A percentile compares a stretch with the other conserved stretches of the same genome.
phyloP scores from a whole-genome alignment of 2,329 filamentous ascomycete genomes.

The Xylariaceae sp. region DNA sequence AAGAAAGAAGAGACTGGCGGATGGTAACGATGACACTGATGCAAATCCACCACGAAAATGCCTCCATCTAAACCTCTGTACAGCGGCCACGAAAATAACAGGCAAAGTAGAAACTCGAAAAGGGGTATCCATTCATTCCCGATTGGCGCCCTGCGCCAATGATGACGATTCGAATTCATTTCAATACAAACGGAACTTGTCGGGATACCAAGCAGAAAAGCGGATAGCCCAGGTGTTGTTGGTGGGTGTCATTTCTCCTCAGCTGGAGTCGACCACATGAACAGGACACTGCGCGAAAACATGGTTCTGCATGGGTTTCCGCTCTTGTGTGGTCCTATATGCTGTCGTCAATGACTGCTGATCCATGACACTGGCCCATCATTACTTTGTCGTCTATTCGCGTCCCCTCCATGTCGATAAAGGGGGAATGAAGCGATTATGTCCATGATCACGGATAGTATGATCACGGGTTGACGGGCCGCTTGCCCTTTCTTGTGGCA shows the following conservation, averaged over 20 bases:
- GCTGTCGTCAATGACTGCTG: background rate
- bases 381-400: conserved; percentile 4
- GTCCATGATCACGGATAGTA: background rate
- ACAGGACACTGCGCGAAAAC: background rate
- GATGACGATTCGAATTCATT: conserved; percentile 12
- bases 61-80: conserved; percentile 6
- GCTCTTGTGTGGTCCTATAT: background rate
- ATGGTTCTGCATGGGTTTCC: background rate
- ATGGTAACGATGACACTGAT: background rate
- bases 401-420: conserved; percentile 24
- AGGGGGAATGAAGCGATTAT: background rate
- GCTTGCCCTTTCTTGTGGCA: conserved; percentile 47
- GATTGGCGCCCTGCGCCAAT: background rate
- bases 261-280: background rate
- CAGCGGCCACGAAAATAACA: background rate
- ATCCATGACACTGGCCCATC: background rate
- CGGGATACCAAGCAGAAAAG: conserved; percentile 5
- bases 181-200: conserved; percentile 13
- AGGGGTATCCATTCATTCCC: conserved; percentile 16
- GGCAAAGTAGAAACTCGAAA: conserved; percentile 6
- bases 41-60: conserved; percentile 3
- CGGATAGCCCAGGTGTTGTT: background rate
- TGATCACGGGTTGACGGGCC: conserved; percentile 25
- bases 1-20: background rate
- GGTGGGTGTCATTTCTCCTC: background rate